These are phyloP conservation scores for Microbotryum scabiosae DNA, from an alignment of 1,284 basidiomycete genomes.

Conservation along the genomic window DNA sequence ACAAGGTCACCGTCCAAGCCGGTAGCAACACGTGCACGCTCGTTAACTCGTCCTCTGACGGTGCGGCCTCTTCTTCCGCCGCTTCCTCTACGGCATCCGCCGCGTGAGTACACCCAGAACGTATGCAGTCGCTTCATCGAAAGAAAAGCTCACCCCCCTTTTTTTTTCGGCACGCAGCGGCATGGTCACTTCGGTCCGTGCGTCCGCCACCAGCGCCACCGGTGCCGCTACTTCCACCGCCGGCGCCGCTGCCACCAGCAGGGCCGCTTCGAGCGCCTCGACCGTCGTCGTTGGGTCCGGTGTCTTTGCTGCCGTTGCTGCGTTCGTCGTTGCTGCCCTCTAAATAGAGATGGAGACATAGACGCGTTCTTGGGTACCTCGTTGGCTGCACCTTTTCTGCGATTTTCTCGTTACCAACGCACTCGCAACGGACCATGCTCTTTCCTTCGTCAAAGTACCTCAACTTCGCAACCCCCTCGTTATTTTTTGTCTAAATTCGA, in stretches of 20 bases:
- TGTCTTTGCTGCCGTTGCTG: not conserved
- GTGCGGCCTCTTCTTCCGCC: not conserved
- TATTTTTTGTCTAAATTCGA: not conserved
- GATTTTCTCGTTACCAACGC: not conserved
- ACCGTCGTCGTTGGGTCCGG: not conserved
- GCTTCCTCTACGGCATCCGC: not conserved
- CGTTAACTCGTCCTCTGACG: constrained; percentile 5
- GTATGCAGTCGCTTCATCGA: not conserved
- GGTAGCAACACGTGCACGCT: constrained; percentile 7
- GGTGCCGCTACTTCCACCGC: not conserved
- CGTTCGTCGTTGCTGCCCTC: not conserved
- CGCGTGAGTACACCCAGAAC: not conserved
- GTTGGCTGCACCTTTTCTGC: not conserved
- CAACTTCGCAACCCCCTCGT: not conserved
- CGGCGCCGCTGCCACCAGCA: not conserved
- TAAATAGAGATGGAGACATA: not conserved
- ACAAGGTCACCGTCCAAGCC: constrained; percentile 11
- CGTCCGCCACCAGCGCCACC: not conserved
- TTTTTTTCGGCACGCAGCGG: not conserved
- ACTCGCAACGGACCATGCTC: not conserved
- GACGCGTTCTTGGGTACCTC: not conserved
- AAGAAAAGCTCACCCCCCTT: not conserved
- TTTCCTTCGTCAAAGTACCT: not conserved
- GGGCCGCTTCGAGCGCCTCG: not conserved
- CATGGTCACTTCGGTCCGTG: not conserved